These are phyloP conservation scores for Actinidia chinensis DNA, from an alignment of 179 eudicot genomes.

Conservation along the genomic window DNA sequence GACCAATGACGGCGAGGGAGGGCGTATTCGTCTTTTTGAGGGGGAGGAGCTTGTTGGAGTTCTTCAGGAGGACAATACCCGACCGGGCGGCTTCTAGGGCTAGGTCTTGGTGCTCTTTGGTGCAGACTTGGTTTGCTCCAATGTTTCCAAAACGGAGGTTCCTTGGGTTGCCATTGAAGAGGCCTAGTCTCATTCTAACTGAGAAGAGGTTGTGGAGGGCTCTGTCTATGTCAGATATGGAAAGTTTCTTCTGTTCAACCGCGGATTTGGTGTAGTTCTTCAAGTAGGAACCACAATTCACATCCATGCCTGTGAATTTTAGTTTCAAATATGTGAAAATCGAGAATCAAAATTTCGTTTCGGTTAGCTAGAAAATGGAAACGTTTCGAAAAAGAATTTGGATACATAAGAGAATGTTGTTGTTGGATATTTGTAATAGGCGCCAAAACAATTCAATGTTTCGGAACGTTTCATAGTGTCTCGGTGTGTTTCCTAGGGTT, in stretches of 20 bases:
- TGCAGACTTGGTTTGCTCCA: constrained; percentile 56
- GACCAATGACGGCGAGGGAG: constrained; percentile 86
- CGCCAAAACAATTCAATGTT: neutral
- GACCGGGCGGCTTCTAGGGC: constrained; percentile 78
- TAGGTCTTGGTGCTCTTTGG: constrained; percentile 45
- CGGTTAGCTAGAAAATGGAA: neutral
- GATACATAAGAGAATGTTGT: neutral
- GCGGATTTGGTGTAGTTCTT: constrained; percentile 79
- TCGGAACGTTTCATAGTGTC: neutral
- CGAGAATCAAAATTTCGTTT: neutral
- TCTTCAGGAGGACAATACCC: constrained; percentile 85
- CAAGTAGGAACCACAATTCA: constrained; percentile 74
- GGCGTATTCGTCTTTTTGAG: constrained; percentile 41
- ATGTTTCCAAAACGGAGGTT: constrained; percentile 47
- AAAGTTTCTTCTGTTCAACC: constrained; percentile 46
- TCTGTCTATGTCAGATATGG: constrained; percentile 62
- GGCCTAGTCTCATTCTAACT: constrained; percentile 76
- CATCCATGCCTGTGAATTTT: constrained; percentile 73
- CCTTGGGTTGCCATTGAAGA: constrained; percentile 67
- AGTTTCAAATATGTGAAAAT: neutral
- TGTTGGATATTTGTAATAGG: neutral
- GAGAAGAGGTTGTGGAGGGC: constrained; percentile 81
- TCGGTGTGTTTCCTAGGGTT: neutral
- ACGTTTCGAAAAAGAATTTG: neutral
- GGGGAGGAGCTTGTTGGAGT: constrained; percentile 60